These are phyloP conservation scores for Amanita inopinata DNA, from an alignment of 768 basidiomycete species.

Conservation along the genomic window DNA sequence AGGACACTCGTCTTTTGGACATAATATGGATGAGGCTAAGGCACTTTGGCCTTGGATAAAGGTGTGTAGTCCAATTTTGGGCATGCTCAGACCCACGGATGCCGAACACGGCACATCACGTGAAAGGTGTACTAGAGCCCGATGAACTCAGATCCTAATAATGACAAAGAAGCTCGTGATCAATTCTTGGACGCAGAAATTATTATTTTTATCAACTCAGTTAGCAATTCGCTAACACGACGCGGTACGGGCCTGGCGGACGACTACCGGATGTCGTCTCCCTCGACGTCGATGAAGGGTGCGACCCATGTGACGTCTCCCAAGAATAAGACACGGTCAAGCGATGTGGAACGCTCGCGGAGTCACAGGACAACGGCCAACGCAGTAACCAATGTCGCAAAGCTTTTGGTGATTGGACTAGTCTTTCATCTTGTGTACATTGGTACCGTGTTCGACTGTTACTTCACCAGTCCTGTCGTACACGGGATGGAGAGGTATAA, in stretches of 20 bases:
- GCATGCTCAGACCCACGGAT: too few species aligned
- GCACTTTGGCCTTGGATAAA: background rate
- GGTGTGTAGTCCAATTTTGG: background rate
- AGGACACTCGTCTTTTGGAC: slow-evolving; percentile 68
- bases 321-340: background rate
- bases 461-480: slow-evolving; percentile 78
- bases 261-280: background rate
- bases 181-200: too few species aligned
- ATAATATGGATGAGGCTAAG: slow-evolving; percentile 22
- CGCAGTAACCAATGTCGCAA: slow-evolving; percentile 20
- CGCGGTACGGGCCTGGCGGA: background rate
- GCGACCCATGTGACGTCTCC: background rate
- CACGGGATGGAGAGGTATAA: slow-evolving; percentile 61
- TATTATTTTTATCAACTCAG: too few species aligned
- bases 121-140: too few species aligned
- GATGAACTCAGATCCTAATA: too few species aligned
- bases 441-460: slow-evolving; percentile 74
- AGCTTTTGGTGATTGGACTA: slow-evolving; percentile 56
- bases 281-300: background rate
- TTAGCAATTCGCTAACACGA: too few species aligned
- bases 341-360: background rate
- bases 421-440: slow-evolving; percentile 70
- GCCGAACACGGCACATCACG: background rate
- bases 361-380: background rate
- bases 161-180: too few species aligned